A percentile compares a stretch with the other conserved stretches of the same genome.
Conservation (phyloP, 2,329 filamentous ascomycete species). For the Ploettnerulaceae sp. region DNA sequence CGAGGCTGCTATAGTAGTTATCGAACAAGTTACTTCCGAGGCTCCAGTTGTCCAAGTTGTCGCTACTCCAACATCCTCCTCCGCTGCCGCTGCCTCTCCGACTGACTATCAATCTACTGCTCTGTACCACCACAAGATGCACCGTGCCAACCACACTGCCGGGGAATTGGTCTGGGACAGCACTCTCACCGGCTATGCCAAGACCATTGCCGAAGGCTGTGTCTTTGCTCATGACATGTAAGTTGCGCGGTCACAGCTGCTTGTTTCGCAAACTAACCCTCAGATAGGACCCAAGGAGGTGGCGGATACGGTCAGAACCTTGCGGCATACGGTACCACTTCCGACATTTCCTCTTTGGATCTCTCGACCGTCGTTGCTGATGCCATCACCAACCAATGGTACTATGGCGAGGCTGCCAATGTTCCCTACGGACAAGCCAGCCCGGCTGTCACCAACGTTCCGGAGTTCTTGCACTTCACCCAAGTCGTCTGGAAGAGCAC, state of each 20-base stretch:
- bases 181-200: conserved; percentile 59
- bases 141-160: conserved; percentile 78
- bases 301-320: conserved; percentile 89
- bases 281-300: conserved; percentile 47
- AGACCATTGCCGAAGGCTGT: conserved; percentile 60
- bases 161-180: conserved; percentile 60
- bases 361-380: conserved; percentile 52
- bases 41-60: conserved; percentile 4
- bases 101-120: conserved; percentile 21
- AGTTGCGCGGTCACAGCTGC: conserved; percentile 34
- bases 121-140: conserved; percentile 66
- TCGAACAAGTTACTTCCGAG: conserved; percentile 3
- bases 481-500: conserved; percentile 68
- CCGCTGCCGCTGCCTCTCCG: conserved; percentile 18
- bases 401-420: conserved; percentile 66
- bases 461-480: conserved; percentile 53
- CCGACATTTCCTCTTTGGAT: conserved; percentile 44
- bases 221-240: conserved; percentile 73
- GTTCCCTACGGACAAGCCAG: conserved; percentile 52
- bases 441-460: conserved; percentile 50
- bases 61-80: conserved; percentile 2
- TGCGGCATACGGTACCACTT: conserved; percentile 52
- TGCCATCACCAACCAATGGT: conserved; percentile 80
- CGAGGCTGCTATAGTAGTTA: too few relatives aligned
- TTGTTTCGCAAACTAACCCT: conserved; percentile 5